Percentiles rank a stretch among this genome's conserved stretches.
Evolutionary conservation across 2,329 filamentous ascomycete species (phyloP).

Genomic region (Ilyonectria sp.): DNA sequence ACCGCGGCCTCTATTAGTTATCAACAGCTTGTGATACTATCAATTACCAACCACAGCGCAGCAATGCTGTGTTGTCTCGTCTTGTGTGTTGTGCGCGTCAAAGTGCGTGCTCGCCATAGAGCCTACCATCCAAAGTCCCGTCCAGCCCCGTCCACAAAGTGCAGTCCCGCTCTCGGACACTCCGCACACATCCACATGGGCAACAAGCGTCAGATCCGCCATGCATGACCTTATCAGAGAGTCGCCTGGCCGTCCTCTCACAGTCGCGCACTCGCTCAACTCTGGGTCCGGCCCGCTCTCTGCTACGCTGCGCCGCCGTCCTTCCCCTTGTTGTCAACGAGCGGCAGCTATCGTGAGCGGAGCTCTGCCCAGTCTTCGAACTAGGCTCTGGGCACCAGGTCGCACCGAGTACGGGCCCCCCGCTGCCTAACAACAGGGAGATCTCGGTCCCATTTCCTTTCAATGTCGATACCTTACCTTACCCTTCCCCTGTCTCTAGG

Average conservation of each 20-base stretch:
- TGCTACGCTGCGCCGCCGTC: conserved; percentile 10
- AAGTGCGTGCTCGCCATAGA: conserved; percentile 14
- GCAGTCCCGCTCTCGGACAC: conserved; percentile 41
- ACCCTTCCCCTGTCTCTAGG: conserved; percentile 19
- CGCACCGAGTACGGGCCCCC: conserved; percentile 9
- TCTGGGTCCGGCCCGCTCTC: conserved; percentile 24
- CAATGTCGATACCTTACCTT: conserved; percentile 20
- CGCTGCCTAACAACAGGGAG: conserved; percentile 22
- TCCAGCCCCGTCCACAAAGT: background rate
- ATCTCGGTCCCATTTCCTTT: conserved; percentile 4
- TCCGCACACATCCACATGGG: conserved; percentile 40
- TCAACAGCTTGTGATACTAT: conserved; percentile 1
- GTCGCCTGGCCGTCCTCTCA: conserved; percentile 36
- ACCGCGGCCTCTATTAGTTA: background rate
- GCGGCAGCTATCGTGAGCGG: conserved; percentile 19
- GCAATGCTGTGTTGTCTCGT: conserved; percentile 4
- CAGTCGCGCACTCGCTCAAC: conserved; percentile 9
- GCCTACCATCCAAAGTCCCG: background rate
- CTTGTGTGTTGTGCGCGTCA: conserved; percentile 12
- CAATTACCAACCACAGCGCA: conserved; percentile 6
- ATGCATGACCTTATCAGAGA: conserved; percentile 49
- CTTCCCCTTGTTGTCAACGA: conserved; percentile 7
- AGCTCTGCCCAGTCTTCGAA: background rate
- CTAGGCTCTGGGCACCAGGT: conserved; percentile 10
- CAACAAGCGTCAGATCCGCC: conserved; percentile 46